phyloP scores from a whole-genome alignment of 2,329 filamentous ascomycete species.

The Purpureocillium lavendulum region DNA sequence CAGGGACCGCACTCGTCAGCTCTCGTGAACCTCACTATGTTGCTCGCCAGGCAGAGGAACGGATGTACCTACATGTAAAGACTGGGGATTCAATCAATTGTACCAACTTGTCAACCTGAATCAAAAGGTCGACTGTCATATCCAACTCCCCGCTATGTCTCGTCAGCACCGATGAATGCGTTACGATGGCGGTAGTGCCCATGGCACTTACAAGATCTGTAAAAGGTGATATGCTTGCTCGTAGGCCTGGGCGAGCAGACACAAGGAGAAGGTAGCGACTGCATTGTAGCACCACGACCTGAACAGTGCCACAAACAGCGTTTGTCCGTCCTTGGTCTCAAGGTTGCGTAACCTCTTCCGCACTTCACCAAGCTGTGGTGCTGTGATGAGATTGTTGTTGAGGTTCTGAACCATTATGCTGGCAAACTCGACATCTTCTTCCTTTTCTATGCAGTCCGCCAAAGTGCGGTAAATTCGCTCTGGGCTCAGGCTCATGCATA shows the following conservation, averaged over 20 bases:
- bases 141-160: constrained; percentile 77
- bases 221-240: constrained; percentile 95
- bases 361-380: constrained; percentile 84
- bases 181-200: neutral
- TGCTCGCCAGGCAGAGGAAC: too few species aligned
- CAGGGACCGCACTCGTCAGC: too few species aligned
- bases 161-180: constrained; percentile 4
- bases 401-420: constrained; percentile 99
- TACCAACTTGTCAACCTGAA: constrained; percentile 97
- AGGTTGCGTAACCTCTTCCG: constrained; percentile 84
- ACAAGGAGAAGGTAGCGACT: constrained; percentile 93
- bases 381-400: constrained; percentile 98
- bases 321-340: constrained; percentile 90
- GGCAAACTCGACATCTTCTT: constrained; percentile 96
- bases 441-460: constrained; percentile 93
- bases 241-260: constrained; percentile 90
- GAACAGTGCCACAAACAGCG: constrained; percentile 90
- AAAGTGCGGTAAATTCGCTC: constrained; percentile 94
- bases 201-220: constrained; percentile 71
- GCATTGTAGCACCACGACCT: constrained; percentile 98
- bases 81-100: constrained; percentile 95
- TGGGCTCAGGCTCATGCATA: constrained; percentile 86
- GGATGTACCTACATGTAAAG: constrained; percentile 69
- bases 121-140: constrained; percentile 98
- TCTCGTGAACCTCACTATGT: too few species aligned